Percentiles rank a stretch among this genome's conserved stretches.
These are phyloP conservation scores for Alternaria sp. DNA, from an alignment of 2,329 filamentous ascomycete species.

Conservation along the genomic window DNA sequence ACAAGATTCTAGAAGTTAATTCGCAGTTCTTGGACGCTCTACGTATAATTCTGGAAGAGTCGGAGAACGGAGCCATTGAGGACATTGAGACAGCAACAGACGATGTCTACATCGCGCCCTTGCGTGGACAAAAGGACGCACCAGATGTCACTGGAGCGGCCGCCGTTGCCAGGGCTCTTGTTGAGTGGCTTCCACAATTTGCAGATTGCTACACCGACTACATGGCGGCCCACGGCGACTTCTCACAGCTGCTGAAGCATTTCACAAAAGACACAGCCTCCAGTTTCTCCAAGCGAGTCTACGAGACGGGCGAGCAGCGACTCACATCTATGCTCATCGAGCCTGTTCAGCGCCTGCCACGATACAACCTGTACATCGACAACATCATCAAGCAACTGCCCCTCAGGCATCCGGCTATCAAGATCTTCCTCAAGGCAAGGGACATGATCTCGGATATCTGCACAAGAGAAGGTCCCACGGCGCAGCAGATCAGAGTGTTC, in stretches of 20 bases:
- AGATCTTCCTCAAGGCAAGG: slow-evolving; percentile 82
- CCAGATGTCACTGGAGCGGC: slow-evolving; percentile 80
- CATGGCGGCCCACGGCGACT: slow-evolving; percentile 86
- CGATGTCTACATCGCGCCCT: slow-evolving; percentile 43
- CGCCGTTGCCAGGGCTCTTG: slow-evolving; percentile 78
- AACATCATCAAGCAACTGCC: slow-evolving; percentile 89
- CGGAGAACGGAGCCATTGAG: slow-evolving; percentile 77
- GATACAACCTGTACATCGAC: slow-evolving; percentile 96
- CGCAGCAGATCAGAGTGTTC: slow-evolving; percentile 75
- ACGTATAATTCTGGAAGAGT: slow-evolving; percentile 77
- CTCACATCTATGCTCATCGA: slow-evolving; percentile 93
- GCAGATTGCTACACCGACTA: slow-evolving; percentile 91
- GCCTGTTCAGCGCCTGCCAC: slow-evolving; percentile 89
- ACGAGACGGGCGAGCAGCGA: slow-evolving; percentile 86
- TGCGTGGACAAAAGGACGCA: slow-evolving; percentile 43
- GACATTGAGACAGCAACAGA: slow-evolving; percentile 70
- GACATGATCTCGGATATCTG: slow-evolving; percentile 97
- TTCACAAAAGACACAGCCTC: slow-evolving; percentile 80
- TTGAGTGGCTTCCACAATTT: slow-evolving; percentile 94
- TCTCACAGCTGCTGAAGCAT: slow-evolving; percentile 78
- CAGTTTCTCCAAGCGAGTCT: slow-evolving; percentile 79
- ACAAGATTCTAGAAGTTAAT: slow-evolving; percentile 82
- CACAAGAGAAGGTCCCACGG: slow-evolving; percentile 77
- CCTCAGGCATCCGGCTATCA: slow-evolving; percentile 82
- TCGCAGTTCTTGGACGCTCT: slow-evolving; percentile 79